Evolutionary conservation across 116 monocot species (phyloP).

Genomic region (Iris pallida): DNA sequence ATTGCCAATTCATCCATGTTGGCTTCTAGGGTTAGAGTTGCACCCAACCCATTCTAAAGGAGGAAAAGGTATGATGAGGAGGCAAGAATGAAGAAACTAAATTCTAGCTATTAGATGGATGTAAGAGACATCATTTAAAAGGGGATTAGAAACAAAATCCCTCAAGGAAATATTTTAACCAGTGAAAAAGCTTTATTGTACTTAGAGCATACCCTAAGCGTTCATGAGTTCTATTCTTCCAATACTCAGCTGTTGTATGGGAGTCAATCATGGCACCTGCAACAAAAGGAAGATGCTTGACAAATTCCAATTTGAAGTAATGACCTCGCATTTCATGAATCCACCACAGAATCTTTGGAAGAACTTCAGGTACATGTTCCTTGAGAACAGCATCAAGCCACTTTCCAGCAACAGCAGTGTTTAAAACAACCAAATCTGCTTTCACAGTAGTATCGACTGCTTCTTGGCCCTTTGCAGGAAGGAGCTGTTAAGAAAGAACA

Average conservation of each 20-base stretch:
- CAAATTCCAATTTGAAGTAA: conserved; percentile 90
- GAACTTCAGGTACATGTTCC: conserved; percentile 54
- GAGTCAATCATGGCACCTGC: conserved; percentile 98
- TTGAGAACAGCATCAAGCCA: conserved; percentile 87
- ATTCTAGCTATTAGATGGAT: too few relatives aligned
- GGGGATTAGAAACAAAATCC: too few relatives aligned
- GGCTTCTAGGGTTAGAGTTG: too few relatives aligned
- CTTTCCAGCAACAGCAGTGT: conserved; percentile 97
- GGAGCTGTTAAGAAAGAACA: conserved; percentile 33
- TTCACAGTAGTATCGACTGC: conserved; percentile 69
- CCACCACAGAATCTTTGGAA: conserved; percentile 97
- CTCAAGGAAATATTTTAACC: not conserved
- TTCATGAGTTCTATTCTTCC: conserved; percentile 83
- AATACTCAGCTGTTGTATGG: conserved; percentile 76
- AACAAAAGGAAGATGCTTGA: conserved; percentile 90
- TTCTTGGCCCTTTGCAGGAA: conserved; percentile 68
- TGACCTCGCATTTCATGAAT: conserved; percentile 99
- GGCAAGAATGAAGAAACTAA: too few relatives aligned
- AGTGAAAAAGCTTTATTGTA: not conserved
- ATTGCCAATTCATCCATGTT: too few relatives aligned
- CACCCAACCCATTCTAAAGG: too few relatives aligned
- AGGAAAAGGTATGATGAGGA: too few relatives aligned
- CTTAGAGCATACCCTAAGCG: conserved; percentile 56
- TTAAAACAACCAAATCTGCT: conserved; percentile 81
- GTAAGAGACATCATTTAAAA: too few relatives aligned